phyloP scores from a whole-genome alignment of 202 grass and related monocot species.

The Zoysia matrella region DNA sequence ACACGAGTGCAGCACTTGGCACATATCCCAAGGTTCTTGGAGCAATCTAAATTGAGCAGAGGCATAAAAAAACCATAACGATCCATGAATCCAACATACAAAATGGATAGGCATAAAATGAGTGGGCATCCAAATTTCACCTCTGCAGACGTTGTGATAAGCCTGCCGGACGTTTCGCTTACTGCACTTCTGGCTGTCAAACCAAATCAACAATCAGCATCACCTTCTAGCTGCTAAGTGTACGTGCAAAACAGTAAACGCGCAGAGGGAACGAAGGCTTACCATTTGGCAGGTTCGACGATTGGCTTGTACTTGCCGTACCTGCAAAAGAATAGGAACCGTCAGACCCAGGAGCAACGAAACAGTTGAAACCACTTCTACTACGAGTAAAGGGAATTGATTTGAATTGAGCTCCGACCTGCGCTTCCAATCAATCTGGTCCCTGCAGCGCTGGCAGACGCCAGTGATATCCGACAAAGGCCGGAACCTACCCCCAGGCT shows the following conservation, averaged over 20 bases:
- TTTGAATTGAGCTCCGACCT: slow-evolving; percentile 37
- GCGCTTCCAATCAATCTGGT: slow-evolving; percentile 99
- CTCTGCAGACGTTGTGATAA: slow-evolving; percentile 85
- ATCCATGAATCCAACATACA: slow-evolving; percentile 9
- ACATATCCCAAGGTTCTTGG: slow-evolving; percentile 79
- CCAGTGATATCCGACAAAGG: slow-evolving; percentile 81
- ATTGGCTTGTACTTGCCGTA: slow-evolving; percentile 94
- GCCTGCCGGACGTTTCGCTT: slow-evolving; percentile 81
- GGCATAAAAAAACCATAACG: slow-evolving; percentile 17
- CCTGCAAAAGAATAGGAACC: slow-evolving; percentile 49
- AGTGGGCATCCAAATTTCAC: slow-evolving; percentile 41
- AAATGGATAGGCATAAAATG: not conserved
- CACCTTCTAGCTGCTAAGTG: not conserved
- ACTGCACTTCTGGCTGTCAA: slow-evolving; percentile 79
- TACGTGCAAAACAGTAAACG: not conserved
- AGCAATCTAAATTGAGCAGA: slow-evolving; percentile 65
- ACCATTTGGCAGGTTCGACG: slow-evolving; percentile 85
- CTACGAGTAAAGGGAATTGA: not conserved
- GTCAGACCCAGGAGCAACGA: slow-evolving; percentile 15
- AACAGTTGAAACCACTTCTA: not conserved
- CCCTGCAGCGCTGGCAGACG: slow-evolving; percentile 88
- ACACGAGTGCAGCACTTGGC: slow-evolving; percentile 73
- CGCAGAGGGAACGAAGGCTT: slow-evolving; percentile 11
- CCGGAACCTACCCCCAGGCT: slow-evolving; percentile 77
- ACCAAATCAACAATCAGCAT: slow-evolving; percentile 13